phyloP scores from a whole-genome alignment of 2,329 filamentous ascomycete species.

The Canariomyces notabilis region DNA sequence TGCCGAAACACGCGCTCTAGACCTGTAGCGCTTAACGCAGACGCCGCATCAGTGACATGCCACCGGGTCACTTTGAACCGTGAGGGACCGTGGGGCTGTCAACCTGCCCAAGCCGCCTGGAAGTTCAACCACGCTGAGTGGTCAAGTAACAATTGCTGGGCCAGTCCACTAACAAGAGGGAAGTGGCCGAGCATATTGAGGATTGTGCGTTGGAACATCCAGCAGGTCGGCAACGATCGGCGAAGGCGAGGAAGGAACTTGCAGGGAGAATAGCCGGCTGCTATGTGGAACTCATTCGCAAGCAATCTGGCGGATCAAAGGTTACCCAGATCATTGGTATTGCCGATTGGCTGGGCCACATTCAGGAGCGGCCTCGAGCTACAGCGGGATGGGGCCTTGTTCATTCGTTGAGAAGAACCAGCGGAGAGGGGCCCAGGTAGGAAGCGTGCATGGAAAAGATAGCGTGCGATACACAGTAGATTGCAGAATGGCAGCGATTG shows the following conservation, averaged over 20 bases:
- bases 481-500: slow-evolving; percentile 3
- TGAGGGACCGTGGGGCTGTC: not conserved
- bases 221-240: not conserved
- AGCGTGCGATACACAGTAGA: slow-evolving; percentile 12
- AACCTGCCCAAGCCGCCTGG: no score
- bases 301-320: not conserved
- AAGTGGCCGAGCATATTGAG: not conserved
- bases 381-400: not conserved
- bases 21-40: not conserved
- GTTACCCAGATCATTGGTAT: not conserved
- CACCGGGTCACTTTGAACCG: not conserved
- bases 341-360: not conserved
- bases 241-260: not conserved
- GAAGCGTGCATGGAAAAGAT: not conserved
- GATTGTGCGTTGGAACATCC: not conserved
- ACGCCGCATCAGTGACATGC: not conserved
- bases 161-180: no score
- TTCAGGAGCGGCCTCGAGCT: not conserved
- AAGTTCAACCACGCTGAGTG: no score
- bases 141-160: no score
- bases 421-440: not conserved
- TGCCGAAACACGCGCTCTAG: not conserved
- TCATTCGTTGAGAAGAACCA: not conserved
- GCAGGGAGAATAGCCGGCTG: not conserved
- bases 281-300: not conserved